Evolutionary conservation across 805 yeast genomes (phyloP).

Genomic region (Wickerhamiella azyma): DNA sequence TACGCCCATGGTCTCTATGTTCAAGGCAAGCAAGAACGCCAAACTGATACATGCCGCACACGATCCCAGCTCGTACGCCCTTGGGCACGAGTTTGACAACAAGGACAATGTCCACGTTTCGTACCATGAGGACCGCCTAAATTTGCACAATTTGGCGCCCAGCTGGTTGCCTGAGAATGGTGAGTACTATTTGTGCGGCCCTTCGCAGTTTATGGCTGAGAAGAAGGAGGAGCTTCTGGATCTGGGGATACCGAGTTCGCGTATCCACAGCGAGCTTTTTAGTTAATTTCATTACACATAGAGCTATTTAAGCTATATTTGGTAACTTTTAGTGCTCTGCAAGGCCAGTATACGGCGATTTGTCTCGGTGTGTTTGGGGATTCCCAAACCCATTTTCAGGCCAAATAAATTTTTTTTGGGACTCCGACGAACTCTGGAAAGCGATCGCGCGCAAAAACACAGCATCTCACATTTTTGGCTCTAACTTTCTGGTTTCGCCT

Average conservation of each 20-base stretch:
- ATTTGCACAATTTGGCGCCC: slow-evolving; percentile 8
- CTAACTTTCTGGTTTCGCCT: too few species aligned
- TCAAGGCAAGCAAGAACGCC: slow-evolving; percentile 22
- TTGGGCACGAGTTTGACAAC: slow-evolving; percentile 11
- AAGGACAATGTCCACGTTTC: slow-evolving; percentile 2
- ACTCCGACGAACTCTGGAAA: too few species aligned
- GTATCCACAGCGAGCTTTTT: slow-evolving; percentile 16
- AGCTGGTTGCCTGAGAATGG: slow-evolving; percentile 3
- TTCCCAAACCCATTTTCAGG: too few species aligned
- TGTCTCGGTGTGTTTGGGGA: too few species aligned
- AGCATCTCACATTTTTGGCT: slow-evolving; percentile 8
- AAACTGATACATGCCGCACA: neutral
- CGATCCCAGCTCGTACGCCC: slow-evolving; percentile 11
- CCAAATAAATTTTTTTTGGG: too few species aligned
- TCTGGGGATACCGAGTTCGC: slow-evolving; percentile 10
- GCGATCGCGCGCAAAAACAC: neutral
- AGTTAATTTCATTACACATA: too few species aligned
- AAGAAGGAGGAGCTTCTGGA: slow-evolving; percentile 7
- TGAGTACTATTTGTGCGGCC: slow-evolving; percentile 16
- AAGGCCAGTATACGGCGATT: too few species aligned
- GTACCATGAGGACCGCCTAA: slow-evolving; percentile 7
- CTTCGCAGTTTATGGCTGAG: slow-evolving; percentile 16
- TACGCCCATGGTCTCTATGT: slow-evolving; percentile 47
- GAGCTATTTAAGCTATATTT: too few species aligned
- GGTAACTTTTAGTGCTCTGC: too few species aligned